phyloP scores from a whole-genome alignment of 495 filamentous ascomycete genomes.

The Geoglossum glabrum region DNA sequence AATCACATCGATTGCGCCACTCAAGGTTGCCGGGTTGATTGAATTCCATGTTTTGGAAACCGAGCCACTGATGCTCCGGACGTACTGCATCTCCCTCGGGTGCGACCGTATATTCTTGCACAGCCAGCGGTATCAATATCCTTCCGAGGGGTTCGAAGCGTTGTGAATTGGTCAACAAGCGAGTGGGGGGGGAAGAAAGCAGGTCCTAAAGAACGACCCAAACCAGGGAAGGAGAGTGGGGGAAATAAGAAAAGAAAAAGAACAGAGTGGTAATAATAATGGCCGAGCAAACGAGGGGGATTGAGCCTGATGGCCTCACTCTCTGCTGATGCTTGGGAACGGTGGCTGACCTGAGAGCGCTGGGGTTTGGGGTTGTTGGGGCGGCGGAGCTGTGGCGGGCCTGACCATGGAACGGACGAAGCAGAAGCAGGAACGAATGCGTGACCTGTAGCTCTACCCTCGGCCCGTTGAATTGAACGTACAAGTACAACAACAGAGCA shows the following conservation, averaged over 20 bases:
- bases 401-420: background rate
- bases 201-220: background rate
- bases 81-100: conserved; percentile 66
- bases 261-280: background rate
- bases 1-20: conserved; percentile 96
- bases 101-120: background rate
- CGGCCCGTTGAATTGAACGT: background rate
- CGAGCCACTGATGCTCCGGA: conserved; percentile 82
- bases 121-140: background rate
- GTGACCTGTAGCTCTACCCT: background rate
- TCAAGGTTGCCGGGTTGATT: conserved; percentile 93
- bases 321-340: background rate
- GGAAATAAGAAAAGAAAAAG: background rate
- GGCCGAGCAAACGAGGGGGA: background rate
- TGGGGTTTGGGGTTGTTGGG: background rate
- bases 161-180: background rate
- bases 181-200: background rate
- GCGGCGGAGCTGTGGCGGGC: background rate
- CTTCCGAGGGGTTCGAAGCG: background rate
- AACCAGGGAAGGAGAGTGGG: background rate
- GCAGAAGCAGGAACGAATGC: background rate
- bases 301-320: background rate
- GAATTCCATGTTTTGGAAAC: conserved; percentile 98
- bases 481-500: background rate
- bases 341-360: background rate